These are phyloP conservation scores for Carex cristatella DNA, from an alignment of 176 grass and related monocot genomes.

Conservation along the genomic window DNA sequence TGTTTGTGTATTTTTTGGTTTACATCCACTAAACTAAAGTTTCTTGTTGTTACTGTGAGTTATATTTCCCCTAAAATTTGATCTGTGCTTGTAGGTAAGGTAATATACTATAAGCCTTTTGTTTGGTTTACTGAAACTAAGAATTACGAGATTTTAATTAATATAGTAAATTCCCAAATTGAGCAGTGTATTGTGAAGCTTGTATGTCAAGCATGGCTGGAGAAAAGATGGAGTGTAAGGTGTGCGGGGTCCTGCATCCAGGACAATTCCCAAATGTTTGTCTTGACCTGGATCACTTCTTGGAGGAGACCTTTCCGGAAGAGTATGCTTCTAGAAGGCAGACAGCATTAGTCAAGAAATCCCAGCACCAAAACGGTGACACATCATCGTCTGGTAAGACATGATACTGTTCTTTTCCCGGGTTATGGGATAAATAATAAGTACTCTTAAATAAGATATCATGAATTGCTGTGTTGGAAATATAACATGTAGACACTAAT, in stretches of 20 bases:
- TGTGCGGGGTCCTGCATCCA: slow-evolving; percentile 69
- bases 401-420: not conserved
- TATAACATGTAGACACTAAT: not conserved
- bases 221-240: slow-evolving; percentile 50
- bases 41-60: not conserved
- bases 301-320: slow-evolving; percentile 69
- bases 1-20: not conserved
- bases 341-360: slow-evolving; percentile 36
- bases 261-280: slow-evolving; percentile 78
- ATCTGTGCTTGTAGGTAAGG: slow-evolving; percentile 4
- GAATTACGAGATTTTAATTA: not conserved
- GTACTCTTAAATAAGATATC: not conserved
- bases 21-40: not conserved
- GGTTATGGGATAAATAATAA: too few relatives aligned
- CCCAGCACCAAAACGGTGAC: slow-evolving; percentile 20
- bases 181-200: slow-evolving; percentile 72
- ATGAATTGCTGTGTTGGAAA: not conserved
- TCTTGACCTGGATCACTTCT: slow-evolving; percentile 67
- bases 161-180: not conserved
- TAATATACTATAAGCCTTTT: slow-evolving; percentile 3
- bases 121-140: slow-evolving; percentile 17
- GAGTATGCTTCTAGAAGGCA: slow-evolving; percentile 59
- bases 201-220: slow-evolving; percentile 46
- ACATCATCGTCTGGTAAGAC: slow-evolving; percentile 57
- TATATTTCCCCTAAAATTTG: not conserved